Evolutionary conservation across 2,329 filamentous ascomycete genomes (phyloP).

Genomic region (Annulohypoxylon truncatum): DNA sequence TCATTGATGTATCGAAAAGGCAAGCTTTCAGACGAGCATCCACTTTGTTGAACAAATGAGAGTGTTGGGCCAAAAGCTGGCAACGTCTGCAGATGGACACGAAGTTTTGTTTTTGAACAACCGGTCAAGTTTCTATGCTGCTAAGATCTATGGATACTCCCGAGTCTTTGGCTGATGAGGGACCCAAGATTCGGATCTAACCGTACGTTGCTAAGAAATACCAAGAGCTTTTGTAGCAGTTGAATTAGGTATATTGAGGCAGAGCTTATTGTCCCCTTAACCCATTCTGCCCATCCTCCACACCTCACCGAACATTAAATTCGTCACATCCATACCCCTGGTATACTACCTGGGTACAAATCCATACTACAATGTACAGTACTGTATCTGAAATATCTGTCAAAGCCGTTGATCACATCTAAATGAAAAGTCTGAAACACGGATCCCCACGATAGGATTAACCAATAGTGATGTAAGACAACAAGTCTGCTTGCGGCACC

Average conservation of each 20-base stretch:
- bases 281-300: conserved; percentile 25
- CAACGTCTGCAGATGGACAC: background rate
- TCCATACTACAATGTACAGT: too few relatives aligned
- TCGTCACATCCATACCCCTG: conserved; percentile 6
- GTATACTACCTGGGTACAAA: background rate
- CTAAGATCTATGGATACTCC: conserved; percentile 21
- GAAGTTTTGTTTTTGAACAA: background rate
- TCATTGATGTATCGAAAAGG: conserved; percentile 14
- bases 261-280: background rate
- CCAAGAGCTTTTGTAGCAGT: background rate
- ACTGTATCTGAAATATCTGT: background rate
- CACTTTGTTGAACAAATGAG: background rate
- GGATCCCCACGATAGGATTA: conserved; percentile 26
- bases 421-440: conserved; percentile 32
- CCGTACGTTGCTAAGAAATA: conserved; percentile 18
- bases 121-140: conserved; percentile 1
- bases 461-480: conserved; percentile 33
- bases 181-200: conserved; percentile 29
- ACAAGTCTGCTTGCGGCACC: conserved; percentile 17
- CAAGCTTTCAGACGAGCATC: background rate
- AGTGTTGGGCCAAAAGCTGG: conserved; percentile 1
- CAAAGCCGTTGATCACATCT: conserved; percentile 7
- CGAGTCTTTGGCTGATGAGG: conserved; percentile 13
- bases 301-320: conserved; percentile 4
- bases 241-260: conserved; percentile 7